These are phyloP conservation scores for Colletotrichum truncatum DNA, from an alignment of 2,329 filamentous ascomycete genomes.

Conservation along the genomic window DNA sequence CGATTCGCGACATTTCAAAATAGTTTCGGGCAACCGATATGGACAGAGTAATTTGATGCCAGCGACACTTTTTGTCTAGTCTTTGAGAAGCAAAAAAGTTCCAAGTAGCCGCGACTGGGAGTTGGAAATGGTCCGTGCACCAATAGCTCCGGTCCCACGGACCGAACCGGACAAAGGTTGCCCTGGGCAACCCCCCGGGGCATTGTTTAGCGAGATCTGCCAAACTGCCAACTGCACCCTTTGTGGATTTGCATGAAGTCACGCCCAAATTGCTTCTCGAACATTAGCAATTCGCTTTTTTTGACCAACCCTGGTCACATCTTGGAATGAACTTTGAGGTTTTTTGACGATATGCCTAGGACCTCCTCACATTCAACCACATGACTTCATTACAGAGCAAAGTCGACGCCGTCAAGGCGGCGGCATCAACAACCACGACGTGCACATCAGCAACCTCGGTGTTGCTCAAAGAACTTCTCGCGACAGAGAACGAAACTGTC, in stretches of 20 bases:
- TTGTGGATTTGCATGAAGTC: constrained; percentile 17
- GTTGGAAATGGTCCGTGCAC: constrained; percentile 21
- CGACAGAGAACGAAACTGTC: constrained; percentile 39
- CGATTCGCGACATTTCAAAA: constrained; percentile 14
- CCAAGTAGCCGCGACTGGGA: not conserved
- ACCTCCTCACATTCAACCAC: constrained; percentile 29
- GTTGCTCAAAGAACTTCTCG: constrained; percentile 56
- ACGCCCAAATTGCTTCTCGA: constrained; percentile 19
- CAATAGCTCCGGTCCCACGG: not conserved
- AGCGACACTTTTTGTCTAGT: not conserved
- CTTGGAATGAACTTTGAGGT: not conserved
- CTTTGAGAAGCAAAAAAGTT: constrained; percentile 1
- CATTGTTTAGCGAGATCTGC: constrained; percentile 32
- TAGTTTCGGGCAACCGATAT: not conserved
- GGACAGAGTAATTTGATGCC: not conserved
- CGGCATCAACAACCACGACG: constrained; percentile 60
- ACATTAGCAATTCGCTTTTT: constrained; percentile 23
- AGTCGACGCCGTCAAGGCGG: constrained; percentile 61
- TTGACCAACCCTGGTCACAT: not conserved
- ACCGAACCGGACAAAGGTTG: constrained; percentile 19
- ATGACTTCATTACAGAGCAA: constrained; percentile 56
- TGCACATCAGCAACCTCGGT: constrained; percentile 62
- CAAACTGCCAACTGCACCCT: constrained; percentile 25
- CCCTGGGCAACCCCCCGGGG: constrained; percentile 25
- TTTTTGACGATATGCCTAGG: constrained; percentile 45